These are phyloP conservation scores for Lactifluus echinatus DNA, from an alignment of 768 basidiomycete genomes.

Conservation along the genomic window DNA sequence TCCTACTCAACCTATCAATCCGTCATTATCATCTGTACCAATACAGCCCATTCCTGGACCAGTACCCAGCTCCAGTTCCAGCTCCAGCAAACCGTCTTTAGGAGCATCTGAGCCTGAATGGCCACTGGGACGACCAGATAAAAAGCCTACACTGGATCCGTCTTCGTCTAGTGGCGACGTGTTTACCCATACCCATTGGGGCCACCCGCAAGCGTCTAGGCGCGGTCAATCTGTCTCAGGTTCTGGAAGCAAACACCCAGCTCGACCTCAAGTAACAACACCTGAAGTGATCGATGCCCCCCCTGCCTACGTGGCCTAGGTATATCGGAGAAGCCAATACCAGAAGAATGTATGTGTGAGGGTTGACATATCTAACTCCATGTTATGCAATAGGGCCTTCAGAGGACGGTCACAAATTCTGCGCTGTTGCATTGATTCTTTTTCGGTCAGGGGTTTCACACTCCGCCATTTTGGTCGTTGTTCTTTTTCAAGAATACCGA, in stretches of 20 bases:
- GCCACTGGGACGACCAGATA: neutral
- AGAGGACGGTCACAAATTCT: neutral
- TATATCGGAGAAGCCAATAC: neutral
- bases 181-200: constrained; percentile 1
- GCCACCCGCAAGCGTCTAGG: neutral
- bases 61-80: neutral
- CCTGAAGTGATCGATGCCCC: neutral
- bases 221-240: neutral
- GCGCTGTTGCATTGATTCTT: neutral
- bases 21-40: constrained; percentile 2
- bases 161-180: neutral
- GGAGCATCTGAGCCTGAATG: neutral
- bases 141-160: neutral
- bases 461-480: neutral
- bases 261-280: neutral
- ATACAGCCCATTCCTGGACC: neutral
- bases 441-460: neutral
- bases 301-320: constrained; percentile 12
- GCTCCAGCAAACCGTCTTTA: neutral
- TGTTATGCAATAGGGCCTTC: neutral
- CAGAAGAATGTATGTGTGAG: neutral
- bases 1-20: constrained; percentile 3
- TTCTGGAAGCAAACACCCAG: neutral
- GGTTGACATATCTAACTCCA: neutral
- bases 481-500: neutral